Evolutionary conservation across 2,329 filamentous ascomycete species (phyloP), one percentile per base, ranked within the genome.

Genomic region (Fusarium heterosporum): DNA sequence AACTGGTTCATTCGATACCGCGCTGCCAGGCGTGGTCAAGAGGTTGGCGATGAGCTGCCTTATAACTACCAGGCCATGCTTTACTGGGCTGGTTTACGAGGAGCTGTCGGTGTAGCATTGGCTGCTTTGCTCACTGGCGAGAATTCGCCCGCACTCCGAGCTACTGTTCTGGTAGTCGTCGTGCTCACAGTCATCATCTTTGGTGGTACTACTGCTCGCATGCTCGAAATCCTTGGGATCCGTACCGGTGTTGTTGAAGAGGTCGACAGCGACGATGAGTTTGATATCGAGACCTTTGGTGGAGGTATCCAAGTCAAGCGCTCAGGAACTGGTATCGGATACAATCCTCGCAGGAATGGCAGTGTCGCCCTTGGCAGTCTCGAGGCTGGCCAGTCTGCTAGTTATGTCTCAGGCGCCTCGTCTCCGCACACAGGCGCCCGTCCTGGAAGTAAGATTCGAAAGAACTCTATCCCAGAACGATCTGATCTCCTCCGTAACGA

Each of bases 1-100:
- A 99, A 99, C 78, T 94, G 91, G 85, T 91, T 97, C 74, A 93
- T 96, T 70, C 88, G 92, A 58, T 97, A 97, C 76, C 88, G 93
- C 45, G 93, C 94, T 16, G 86, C 88, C 48, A 88, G 92, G 47
- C 87, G 90, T 53, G 93, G 93, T 25, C 63, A 78, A 56, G 91
- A 97, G 57, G 87, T 90, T 7, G 87, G 88, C 16, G 95, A 98
- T 68, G 96, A 98, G 78, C 82, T 99, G 34, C 96, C 96, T 0
- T 96, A 93, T 75, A 93, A 93, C 71, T 97, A 98, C 79, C 96
- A 98, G 79, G 93, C 92, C n/a, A 98, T 99, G 96, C 87, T 99
- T n/a, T 99, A 97, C 81, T 99, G 96, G 96, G 96, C 96, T 16
- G 96, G 96, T 26, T 85, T 99, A 29, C 92, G 96, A 65, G 96